phyloP scores from a whole-genome alignment of 2,329 filamentous ascomycete species.

The Botrytis galanthina region DNA sequence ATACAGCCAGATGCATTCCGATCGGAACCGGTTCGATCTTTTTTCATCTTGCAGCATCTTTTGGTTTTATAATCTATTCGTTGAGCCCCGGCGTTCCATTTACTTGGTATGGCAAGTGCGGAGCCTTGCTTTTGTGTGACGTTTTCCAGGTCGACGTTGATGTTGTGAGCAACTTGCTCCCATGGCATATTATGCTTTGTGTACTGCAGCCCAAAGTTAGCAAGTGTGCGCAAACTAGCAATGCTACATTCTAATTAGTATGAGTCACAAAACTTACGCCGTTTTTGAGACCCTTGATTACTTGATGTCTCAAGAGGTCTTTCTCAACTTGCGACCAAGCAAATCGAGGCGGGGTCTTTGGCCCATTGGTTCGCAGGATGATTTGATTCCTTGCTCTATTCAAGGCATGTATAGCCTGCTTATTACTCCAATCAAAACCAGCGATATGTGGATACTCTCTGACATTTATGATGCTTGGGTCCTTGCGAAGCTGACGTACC shows the following conservation, averaged over 20 bases:
- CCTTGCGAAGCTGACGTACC: neutral
- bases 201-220: neutral
- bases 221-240: neutral
- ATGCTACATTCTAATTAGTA: too few species aligned
- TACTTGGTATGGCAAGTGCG: constrained; percentile 1
- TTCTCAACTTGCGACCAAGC: constrained; percentile 21
- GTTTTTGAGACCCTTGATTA: neutral
- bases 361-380: neutral
- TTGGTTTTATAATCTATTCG: neutral
- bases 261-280: neutral
- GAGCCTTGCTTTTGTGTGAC: constrained; percentile 4
- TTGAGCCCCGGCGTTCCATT: neutral
- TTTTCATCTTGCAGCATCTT: neutral
- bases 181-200: constrained; percentile 8
- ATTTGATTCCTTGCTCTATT: constrained; percentile 22
- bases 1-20: neutral
- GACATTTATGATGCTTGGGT: constrained; percentile 11
- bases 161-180: constrained; percentile 14
- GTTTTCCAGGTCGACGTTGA: constrained; percentile 1
- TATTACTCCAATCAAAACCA: constrained; percentile 22
- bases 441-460: constrained; percentile 18
- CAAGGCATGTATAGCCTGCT: neutral
- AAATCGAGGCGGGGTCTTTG: neutral
- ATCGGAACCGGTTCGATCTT: neutral
- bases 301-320: constrained; percentile 9